Conservation (phyloP, 2,329 filamentous ascomycete genomes). For the Aspergillus neoniger region DNA sequence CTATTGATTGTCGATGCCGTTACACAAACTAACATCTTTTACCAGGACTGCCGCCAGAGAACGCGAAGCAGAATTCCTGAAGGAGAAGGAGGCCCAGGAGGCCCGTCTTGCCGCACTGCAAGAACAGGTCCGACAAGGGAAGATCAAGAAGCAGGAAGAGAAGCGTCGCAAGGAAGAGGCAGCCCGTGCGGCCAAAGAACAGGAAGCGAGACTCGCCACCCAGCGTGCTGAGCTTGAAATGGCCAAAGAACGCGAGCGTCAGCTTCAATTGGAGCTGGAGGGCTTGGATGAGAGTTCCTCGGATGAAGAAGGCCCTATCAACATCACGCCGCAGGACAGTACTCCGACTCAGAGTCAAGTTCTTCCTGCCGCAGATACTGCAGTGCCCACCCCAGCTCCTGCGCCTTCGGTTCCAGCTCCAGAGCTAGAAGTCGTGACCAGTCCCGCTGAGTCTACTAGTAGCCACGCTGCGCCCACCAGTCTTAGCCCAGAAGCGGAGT, state of each 20-base stretch:
- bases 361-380: conserved; percentile 43
- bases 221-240: conserved; percentile 91
- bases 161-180: conserved; percentile 90
- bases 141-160: conserved; percentile 94
- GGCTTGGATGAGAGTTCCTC: conserved; percentile 72
- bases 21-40: conserved; percentile 17
- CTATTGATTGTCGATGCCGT: background rate
- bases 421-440: conserved; percentile 56
- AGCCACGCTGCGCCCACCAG: conserved; percentile 56
- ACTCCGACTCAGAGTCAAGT: conserved; percentile 61
- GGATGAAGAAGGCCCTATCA: conserved; percentile 76
- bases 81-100: conserved; percentile 77
- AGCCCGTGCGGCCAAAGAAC: conserved; percentile 80
- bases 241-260: conserved; percentile 83
- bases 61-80: conserved; percentile 78
- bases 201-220: conserved; percentile 79
- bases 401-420: conserved; percentile 28
- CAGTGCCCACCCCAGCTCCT: conserved; percentile 27
- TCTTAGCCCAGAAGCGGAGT: conserved; percentile 68
- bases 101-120: conserved; percentile 85
- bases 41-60: conserved; percentile 69
- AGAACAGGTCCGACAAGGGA: conserved; percentile 89
- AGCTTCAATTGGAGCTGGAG: conserved; percentile 86
- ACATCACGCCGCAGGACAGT: conserved; percentile 65
- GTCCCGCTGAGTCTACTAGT: conserved; percentile 50